Conservation (phyloP, 805 yeast genomes). For the Starmerella lactis-condensi region DNA sequence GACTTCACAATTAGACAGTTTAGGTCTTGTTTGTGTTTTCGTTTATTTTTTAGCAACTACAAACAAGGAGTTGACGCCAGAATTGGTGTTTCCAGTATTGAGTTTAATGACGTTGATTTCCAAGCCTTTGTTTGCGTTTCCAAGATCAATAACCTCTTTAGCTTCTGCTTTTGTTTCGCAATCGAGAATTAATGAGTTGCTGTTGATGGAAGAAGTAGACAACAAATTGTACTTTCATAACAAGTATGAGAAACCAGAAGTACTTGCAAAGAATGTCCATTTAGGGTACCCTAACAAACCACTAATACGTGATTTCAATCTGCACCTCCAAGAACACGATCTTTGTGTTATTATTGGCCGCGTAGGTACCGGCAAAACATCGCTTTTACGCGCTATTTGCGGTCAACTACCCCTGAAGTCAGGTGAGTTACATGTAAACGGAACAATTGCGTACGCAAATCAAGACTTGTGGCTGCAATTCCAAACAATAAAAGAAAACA, state of each 20-base stretch:
- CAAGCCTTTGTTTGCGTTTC: conserved; percentile 12
- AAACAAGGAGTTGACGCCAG: conserved; percentile 58
- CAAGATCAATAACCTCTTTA: conserved; percentile 8
- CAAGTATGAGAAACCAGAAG: not conserved
- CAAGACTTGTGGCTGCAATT: conserved; percentile 92
- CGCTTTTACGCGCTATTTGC: conserved; percentile 55
- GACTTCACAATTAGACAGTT: conserved; percentile 57
- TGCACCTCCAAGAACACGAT: conserved; percentile 53
- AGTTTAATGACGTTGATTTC: conserved; percentile 43
- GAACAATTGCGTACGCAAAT: conserved; percentile 62
- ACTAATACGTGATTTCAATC: conserved; percentile 12
- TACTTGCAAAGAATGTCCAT: not conserved
- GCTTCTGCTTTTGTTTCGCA: conserved; percentile 11
- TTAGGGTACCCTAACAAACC: conserved; percentile 4
- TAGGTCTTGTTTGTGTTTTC: conserved; percentile 76
- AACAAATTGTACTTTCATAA: conserved; percentile 5
- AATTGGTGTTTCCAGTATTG: conserved; percentile 53
- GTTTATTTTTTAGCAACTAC: conserved; percentile 50
- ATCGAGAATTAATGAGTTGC: conserved; percentile 11
- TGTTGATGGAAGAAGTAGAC: conserved; percentile 10
- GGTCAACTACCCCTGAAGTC: conserved; percentile 57
- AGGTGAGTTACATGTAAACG: conserved; percentile 50
- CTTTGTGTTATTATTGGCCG: conserved; percentile 72
- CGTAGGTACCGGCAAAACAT: conserved; percentile 82
- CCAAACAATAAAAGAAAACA: conserved; percentile 65